Evolutionary conservation across 257 asterid genomes (phyloP).

Genomic region (Salvia miltiorrhiza): DNA sequence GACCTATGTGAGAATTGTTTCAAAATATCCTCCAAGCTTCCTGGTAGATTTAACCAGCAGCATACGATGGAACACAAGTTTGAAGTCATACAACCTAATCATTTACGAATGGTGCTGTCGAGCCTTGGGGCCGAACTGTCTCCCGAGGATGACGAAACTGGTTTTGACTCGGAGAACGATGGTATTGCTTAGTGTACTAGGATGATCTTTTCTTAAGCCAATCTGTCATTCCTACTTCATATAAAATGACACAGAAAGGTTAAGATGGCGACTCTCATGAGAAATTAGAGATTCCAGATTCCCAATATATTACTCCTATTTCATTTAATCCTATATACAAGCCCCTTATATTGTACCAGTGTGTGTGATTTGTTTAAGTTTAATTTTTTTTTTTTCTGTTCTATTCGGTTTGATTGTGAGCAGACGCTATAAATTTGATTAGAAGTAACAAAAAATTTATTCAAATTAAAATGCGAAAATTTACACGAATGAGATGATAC

Average conservation of each 20-base stretch:
- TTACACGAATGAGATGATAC: neutral
- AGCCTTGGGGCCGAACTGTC: conserved; percentile 18
- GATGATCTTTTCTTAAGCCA: neutral
- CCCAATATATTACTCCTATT: too few species aligned
- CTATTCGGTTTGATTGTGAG: too few species aligned
- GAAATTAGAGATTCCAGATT: neutral
- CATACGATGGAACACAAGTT: conserved; percentile 67
- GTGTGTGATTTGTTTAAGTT: neutral
- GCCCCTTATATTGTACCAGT: neutral
- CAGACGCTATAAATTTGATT: too few species aligned
- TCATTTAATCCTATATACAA: neutral
- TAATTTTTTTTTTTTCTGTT: too few species aligned
- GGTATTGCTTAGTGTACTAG: conserved; percentile 4
- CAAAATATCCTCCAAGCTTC: conserved; percentile 47
- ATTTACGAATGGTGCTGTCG: neutral
- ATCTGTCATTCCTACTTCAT: too few species aligned
- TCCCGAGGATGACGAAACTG: conserved; percentile 12
- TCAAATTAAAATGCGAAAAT: too few species aligned
- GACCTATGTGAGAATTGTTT: conserved; percentile 68
- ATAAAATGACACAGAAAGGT: too few species aligned
- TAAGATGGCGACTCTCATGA: neutral
- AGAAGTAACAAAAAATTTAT: too few species aligned
- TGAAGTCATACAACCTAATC: conserved; percentile 8
- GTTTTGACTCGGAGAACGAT: neutral
- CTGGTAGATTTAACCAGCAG: conserved; percentile 77